Conservation (phyloP, 306 rosid genomes). For the Medicago lupulina region DNA sequence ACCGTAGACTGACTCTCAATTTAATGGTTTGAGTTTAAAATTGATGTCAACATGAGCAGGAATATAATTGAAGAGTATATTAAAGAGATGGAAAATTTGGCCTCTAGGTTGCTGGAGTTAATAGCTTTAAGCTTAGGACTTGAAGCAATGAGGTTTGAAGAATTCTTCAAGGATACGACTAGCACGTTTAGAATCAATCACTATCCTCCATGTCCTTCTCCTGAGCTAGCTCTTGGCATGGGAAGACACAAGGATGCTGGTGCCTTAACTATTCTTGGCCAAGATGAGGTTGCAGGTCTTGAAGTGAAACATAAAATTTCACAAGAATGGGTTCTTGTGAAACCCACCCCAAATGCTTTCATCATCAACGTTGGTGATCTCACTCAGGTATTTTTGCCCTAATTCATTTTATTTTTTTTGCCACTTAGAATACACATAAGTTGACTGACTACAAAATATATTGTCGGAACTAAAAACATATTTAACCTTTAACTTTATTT, state of each 20-base stretch:
- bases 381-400: constrained; percentile 49
- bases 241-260: constrained; percentile 71
- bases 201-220: constrained; percentile 71
- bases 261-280: constrained; percentile 61
- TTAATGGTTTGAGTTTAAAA: too few relatives aligned
- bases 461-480: too few relatives aligned
- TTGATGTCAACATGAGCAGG: constrained; percentile 26
- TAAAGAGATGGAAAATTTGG: constrained; percentile 53
- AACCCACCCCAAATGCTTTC: constrained; percentile 63
- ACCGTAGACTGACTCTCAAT: too few relatives aligned
- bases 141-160: constrained; percentile 47
- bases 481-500: too few relatives aligned
- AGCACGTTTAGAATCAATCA: constrained; percentile 48
- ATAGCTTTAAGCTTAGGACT: constrained; percentile 69
- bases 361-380: constrained; percentile 67
- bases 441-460: constrained; percentile 56
- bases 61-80: constrained; percentile 54
- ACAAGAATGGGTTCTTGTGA: constrained; percentile 68
- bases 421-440: not conserved
- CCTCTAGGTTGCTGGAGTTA: constrained; percentile 56
- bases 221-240: constrained; percentile 65
- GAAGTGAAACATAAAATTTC: constrained; percentile 62
- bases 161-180: too few relatives aligned
- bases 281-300: constrained; percentile 74
- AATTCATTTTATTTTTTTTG: constrained; percentile 2